These are phyloP conservation scores for Monilinia polystroma DNA, from an alignment of 2,329 filamentous ascomycete genomes.

Conservation along the genomic window DNA sequence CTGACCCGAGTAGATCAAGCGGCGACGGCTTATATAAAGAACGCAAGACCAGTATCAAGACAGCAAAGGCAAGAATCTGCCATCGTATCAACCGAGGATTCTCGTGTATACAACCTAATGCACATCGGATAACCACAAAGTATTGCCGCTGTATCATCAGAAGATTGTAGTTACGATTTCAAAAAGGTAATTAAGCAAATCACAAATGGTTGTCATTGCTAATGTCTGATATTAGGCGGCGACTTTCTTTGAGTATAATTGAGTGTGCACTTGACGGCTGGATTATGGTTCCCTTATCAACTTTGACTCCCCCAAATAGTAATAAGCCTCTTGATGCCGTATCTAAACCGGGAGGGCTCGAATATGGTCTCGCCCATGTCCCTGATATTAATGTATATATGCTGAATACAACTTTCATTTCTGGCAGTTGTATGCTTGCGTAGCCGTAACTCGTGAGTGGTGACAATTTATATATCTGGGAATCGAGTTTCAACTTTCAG, in stretches of 20 bases:
- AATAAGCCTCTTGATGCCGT: background rate
- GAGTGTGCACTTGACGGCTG: background rate
- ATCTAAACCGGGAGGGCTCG: background rate
- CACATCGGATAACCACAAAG: background rate
- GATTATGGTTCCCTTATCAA: background rate
- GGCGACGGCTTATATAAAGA: slow-evolving; percentile 29
- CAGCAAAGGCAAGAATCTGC: background rate
- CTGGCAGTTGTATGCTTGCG: background rate
- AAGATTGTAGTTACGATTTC: slow-evolving; percentile 3
- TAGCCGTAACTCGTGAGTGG: background rate
- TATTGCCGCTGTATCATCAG: background rate
- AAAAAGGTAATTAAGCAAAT: background rate
- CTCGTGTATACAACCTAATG: background rate
- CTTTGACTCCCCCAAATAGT: background rate
- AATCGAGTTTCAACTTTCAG: background rate
- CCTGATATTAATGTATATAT: slow-evolving; percentile 3
- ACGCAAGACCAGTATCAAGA: background rate
- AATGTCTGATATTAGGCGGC: background rate
- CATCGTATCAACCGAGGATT: background rate
- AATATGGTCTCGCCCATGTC: background rate
- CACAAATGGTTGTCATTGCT: background rate
- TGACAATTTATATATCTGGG: background rate
- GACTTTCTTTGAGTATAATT: background rate
- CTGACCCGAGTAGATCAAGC: slow-evolving; percentile 30
- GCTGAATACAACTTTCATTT: background rate